Conservation (phyloP, 306 rosid species). For the Rosa persica region DNA sequence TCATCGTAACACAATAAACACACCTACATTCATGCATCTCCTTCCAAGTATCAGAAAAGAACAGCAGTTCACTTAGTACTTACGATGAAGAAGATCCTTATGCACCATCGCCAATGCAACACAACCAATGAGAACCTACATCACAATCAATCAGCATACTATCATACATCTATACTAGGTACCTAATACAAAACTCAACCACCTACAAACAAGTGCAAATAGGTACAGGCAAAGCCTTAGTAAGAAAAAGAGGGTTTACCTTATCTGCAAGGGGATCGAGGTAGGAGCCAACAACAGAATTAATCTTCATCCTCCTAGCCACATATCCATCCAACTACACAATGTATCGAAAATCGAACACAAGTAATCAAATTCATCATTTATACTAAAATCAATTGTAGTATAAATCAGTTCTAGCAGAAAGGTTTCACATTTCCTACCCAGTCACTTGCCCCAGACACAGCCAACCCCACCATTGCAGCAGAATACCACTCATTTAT, state of each 20-base stretch:
- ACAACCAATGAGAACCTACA: conserved; percentile 86
- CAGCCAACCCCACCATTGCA: conserved; percentile 77
- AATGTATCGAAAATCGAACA: conserved; percentile 15
- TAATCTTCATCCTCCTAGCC: conserved; percentile 86
- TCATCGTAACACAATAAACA: background rate
- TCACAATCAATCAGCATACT: conserved; percentile 8
- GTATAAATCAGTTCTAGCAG: background rate
- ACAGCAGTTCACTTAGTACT: conserved; percentile 49
- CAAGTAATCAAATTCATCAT: background rate
- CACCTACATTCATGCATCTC: background rate
- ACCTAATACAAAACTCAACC: background rate
- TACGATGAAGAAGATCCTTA: conserved; percentile 85
- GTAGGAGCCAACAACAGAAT: conserved; percentile 95
- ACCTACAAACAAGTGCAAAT: background rate
- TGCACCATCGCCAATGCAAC: conserved; percentile 93
- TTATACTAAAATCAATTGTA: background rate
- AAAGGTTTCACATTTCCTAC: conserved; percentile 28
- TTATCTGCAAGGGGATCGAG: conserved; percentile 98
- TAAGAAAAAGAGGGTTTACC: conserved; percentile 35
- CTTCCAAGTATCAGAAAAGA: background rate
- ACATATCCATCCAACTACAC: conserved; percentile 80
- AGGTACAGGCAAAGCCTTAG: background rate
- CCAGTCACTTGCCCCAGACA: conserved; percentile 91
- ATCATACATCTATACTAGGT: conserved; percentile 15
- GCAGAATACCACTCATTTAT: conserved; percentile 63